These are phyloP conservation scores for Zygoascus hellenicus DNA, from an alignment of 1,139 yeast genomes.

Conservation along the genomic window DNA sequence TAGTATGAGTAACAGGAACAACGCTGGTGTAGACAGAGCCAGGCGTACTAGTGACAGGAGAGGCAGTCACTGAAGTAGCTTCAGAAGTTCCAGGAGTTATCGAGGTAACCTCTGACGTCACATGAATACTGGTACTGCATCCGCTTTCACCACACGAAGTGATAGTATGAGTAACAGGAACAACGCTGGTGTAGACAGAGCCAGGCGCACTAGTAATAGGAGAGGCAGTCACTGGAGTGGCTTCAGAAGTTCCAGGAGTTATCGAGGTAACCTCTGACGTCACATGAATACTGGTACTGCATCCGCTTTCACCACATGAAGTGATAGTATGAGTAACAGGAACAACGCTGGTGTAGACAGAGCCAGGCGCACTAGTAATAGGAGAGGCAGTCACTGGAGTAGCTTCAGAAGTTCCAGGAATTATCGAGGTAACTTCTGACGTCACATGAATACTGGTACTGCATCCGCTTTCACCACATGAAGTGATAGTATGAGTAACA, in stretches of 20 bases:
- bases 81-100: not conserved
- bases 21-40: not conserved
- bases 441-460: not conserved
- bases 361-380: not conserved
- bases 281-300: conserved; percentile 5
- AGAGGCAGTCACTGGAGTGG: not conserved
- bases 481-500: conserved; percentile 6
- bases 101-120: conserved; percentile 1
- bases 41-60: not conserved
- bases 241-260: not conserved
- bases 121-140: not conserved
- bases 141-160: not conserved
- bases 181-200: not conserved
- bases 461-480: conserved; percentile 5
- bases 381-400: not conserved
- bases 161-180: not conserved
- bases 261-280: not conserved
- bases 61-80: not conserved
- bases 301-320: conserved; percentile 6
- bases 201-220: not conserved
- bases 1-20: not conserved
- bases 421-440: not conserved
- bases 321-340: conserved; percentile 7
- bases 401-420: not conserved
- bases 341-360: not conserved